Percentiles rank a stretch among this genome's conserved stretches.
phyloP scores from a whole-genome alignment of 306 rosid species.

The Astragalus membranaceus region DNA sequence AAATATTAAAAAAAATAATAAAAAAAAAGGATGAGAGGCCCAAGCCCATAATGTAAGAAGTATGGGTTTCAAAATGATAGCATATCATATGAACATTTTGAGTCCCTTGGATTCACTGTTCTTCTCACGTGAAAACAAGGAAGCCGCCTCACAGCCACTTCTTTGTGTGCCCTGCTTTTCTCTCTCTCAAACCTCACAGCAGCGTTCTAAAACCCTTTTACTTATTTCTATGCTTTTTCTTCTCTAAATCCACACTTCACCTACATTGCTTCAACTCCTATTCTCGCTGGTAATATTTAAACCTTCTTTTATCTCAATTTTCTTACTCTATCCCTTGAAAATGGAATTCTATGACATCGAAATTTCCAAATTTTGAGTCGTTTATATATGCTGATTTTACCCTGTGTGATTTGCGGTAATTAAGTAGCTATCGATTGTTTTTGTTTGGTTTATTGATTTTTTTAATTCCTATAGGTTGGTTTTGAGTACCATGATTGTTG shows the following conservation, averaged over 20 bases:
- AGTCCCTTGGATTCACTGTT: no score
- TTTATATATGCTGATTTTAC: background rate
- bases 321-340: background rate
- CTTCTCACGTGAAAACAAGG: background rate
- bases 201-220: slow-evolving; percentile 2
- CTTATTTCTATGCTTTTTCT: slow-evolving; percentile 4
- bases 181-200: background rate
- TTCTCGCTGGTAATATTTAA: background rate
- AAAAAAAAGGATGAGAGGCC: background rate
- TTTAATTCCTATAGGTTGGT: background rate
- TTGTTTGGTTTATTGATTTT: background rate
- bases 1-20: no score
- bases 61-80: background rate
- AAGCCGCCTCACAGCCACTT: slow-evolving; percentile 20
- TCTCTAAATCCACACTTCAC: background rate
- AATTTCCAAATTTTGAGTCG: background rate
- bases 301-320: background rate
- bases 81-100: background rate
- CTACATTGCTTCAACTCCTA: background rate
- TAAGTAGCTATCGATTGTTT: background rate
- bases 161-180: background rate
- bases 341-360: background rate
- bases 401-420: background rate
- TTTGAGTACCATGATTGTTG: background rate
- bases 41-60: background rate